Percentiles rank a stretch among this genome's conserved stretches.
These are phyloP conservation scores for Pseudomonodictys pantanalensis DNA, from an alignment of 495 filamentous ascomycete species.

Conservation along the genomic window DNA sequence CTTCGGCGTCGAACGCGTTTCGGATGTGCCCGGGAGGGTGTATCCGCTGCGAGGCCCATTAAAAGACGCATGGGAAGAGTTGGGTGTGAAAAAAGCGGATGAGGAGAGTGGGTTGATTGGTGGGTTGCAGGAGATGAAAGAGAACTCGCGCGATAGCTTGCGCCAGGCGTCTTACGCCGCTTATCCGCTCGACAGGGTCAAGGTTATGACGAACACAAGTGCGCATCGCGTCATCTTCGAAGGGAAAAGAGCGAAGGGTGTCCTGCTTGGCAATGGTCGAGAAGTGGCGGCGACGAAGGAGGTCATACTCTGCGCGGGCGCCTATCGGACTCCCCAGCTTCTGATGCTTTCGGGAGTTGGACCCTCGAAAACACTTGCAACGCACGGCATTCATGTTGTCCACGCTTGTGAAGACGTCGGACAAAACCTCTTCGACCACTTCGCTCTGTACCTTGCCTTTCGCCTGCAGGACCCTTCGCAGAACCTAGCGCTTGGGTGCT, in stretches of 20 bases:
- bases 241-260: background rate
- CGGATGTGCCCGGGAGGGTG: background rate
- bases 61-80: background rate
- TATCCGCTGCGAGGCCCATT: background rate
- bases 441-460: background rate
- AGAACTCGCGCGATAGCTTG: background rate
- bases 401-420: constrained; percentile 51
- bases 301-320: constrained; percentile 55
- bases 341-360: constrained; percentile 65
- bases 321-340: constrained; percentile 57
- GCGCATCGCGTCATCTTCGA: background rate
- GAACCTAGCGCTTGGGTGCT: background rate
- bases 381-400: constrained; percentile 51
- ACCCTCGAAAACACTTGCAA: constrained; percentile 48
- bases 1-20: background rate
- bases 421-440: constrained; percentile 57
- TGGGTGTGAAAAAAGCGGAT: background rate
- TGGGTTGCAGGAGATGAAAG: background rate
- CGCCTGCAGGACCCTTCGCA: background rate
- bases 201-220: background rate
- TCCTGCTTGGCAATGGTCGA: background rate
- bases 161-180: background rate
- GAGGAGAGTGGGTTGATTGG: background rate
- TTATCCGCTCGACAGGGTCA: background rate
- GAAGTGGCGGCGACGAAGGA: constrained; percentile 49